phyloP scores from a whole-genome alignment of 805 yeast genomes.

The Torulaspora delbrueckii region DNA sequence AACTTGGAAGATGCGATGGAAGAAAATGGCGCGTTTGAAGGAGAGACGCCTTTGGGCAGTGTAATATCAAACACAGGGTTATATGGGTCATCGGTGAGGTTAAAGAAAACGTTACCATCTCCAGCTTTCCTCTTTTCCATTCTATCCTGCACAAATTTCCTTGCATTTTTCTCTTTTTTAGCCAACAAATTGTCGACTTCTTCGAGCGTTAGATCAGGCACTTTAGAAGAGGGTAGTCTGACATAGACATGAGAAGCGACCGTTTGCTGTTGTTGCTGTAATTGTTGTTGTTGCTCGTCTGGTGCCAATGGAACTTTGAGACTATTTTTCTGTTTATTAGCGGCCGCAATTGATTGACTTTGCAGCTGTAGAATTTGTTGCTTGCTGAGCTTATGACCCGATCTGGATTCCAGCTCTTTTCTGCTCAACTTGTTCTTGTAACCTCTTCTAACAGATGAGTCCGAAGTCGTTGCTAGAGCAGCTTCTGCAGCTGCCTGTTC shows the following conservation, averaged over 20 bases:
- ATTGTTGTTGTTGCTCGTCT: slow-evolving; percentile 9
- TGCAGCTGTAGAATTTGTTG: slow-evolving; percentile 23
- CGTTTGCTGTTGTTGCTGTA: slow-evolving; percentile 19
- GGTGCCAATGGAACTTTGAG: slow-evolving; percentile 6
- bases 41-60: slow-evolving; percentile 48
- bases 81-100: slow-evolving; percentile 80
- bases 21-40: slow-evolving; percentile 70
- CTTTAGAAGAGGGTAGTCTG: slow-evolving; percentile 80
- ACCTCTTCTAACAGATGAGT: slow-evolving; percentile 20
- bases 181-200: slow-evolving; percentile 71
- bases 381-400: slow-evolving; percentile 24
- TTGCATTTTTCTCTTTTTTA: slow-evolving; percentile 72
- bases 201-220: slow-evolving; percentile 86
- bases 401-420: slow-evolving; percentile 22
- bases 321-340: slow-evolving; percentile 5
- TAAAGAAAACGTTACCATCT: slow-evolving; percentile 70
- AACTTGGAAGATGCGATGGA: slow-evolving; percentile 68
- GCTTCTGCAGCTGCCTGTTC: slow-evolving; percentile 19
- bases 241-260: slow-evolving; percentile 65
- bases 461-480: slow-evolving; percentile 22
- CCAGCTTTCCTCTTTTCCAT: slow-evolving; percentile 63
- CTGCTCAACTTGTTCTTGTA: slow-evolving; percentile 18
- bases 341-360: slow-evolving; percentile 12
- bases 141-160: slow-evolving; percentile 80
- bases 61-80: slow-evolving; percentile 75